A percentile compares a stretch with the other conserved stretches of the same genome.
These are phyloP conservation scores for Colletotrichum horii DNA, from an alignment of 2,329 filamentous ascomycete species.

Conservation along the genomic window DNA sequence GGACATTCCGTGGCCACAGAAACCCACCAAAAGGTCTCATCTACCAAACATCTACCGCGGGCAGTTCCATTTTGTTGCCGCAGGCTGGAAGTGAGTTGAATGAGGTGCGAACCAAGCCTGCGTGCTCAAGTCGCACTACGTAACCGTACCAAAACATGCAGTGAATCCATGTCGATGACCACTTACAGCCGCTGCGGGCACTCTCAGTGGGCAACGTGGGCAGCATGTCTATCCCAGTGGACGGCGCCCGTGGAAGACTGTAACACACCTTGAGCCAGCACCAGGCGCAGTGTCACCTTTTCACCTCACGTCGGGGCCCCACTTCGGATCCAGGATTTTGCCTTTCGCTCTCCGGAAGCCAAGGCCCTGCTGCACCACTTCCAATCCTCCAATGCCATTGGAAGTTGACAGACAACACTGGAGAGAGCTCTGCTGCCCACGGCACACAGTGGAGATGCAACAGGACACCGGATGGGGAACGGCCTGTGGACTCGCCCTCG, in stretches of 20 bases:
- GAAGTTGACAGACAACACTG: background rate
- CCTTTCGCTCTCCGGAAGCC: constrained; percentile 2
- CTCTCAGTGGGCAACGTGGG: background rate
- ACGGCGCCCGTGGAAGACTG: background rate
- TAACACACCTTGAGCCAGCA: background rate
- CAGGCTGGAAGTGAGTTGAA: background rate
- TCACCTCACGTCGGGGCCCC: background rate
- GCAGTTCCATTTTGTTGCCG: background rate
- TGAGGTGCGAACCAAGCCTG: background rate
- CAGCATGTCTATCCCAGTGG: background rate
- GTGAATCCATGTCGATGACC: background rate
- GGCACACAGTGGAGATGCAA: background rate
- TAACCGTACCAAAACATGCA: background rate
- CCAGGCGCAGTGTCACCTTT: background rate
- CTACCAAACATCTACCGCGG: background rate
- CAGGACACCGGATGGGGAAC: background rate
- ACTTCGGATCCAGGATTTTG: constrained; percentile 15
- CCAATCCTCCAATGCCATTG: background rate
- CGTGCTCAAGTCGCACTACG: constrained; percentile 10
- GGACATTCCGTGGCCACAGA: constrained; percentile 9
- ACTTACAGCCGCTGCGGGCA: constrained; percentile 9
- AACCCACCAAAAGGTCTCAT: background rate
- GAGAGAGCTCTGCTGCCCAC: background rate
- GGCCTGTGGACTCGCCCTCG: background rate
- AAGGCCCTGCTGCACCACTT: background rate